A percentile compares a stretch with the other conserved stretches of the same genome.
Conservation (phyloP, 2,329 filamentous ascomycete species). For the Apiospora saccharicola region DNA sequence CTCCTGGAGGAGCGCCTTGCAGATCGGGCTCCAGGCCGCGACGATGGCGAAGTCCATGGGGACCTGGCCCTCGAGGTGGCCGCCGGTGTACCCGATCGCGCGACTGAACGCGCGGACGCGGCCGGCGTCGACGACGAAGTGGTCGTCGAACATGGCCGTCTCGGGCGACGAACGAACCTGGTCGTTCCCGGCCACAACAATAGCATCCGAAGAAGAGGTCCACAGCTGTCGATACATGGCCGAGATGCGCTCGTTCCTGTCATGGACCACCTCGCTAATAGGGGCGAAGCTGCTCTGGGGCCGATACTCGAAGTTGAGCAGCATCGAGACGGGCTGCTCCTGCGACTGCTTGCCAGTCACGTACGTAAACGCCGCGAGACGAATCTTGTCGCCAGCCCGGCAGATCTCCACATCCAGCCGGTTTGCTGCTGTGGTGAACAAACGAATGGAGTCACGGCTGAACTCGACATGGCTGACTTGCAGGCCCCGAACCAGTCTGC, state of each 20-base stretch:
- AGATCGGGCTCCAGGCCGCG: slow-evolving; percentile 96
- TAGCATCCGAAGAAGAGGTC: slow-evolving; percentile 43
- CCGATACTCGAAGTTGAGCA: slow-evolving; percentile 88
- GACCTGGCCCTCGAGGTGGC: slow-evolving; percentile 88
- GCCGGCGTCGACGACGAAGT: slow-evolving; percentile 82
- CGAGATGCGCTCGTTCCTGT: slow-evolving; percentile 95
- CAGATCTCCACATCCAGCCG: slow-evolving; percentile 76
- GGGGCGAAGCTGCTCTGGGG: slow-evolving; percentile 94
- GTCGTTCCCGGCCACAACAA: slow-evolving; percentile 66
- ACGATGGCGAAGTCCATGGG: slow-evolving; percentile 99
- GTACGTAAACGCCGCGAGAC: slow-evolving; percentile 88
- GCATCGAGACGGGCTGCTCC: slow-evolving; percentile 77
- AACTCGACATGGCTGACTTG: slow-evolving; percentile 30
- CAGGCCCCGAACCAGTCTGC: slow-evolving; percentile 24
- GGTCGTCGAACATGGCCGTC: slow-evolving; percentile 85
- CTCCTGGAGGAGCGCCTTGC: slow-evolving; percentile 97
- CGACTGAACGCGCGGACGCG: slow-evolving; percentile 97
- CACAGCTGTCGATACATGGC: slow-evolving; percentile 97
- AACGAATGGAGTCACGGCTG: slow-evolving; percentile 28
- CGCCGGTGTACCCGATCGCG: slow-evolving; percentile 94
- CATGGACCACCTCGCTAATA: slow-evolving; percentile 91
- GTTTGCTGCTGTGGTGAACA: slow-evolving; percentile 49
- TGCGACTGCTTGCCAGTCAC: slow-evolving; percentile 83
- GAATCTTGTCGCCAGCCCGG: slow-evolving; percentile 75
- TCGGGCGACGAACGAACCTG: slow-evolving; percentile 80